Base-by-base conservation (phyloP, 768 basidiomycete genomes). In the Rhodotorula toruloides region DNA sequence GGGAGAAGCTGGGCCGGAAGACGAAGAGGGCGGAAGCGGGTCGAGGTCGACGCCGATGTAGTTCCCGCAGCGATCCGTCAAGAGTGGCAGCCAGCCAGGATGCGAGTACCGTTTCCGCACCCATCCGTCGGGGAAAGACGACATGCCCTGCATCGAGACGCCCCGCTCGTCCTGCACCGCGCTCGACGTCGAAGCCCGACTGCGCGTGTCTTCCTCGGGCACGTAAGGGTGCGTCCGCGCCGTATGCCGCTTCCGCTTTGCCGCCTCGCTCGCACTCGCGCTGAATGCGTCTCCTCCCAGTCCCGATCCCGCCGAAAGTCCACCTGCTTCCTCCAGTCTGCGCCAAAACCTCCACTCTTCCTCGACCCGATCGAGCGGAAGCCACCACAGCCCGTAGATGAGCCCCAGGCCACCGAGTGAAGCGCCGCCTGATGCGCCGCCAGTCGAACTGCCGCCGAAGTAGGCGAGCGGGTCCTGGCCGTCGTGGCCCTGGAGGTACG, bases 271-370 rank as follows among this genome's bases (percentile, higher is more conserved):
- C 27, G 34, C 49, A n/a, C 48, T 58, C 29, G 71, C 61, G 82
- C 40, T 84, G 82, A 67, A 97, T 81, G 43, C 80, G 81, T 44
- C 81, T 14, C 85, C 87, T 52, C 91, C 92, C 1, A 91, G 90
- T 9, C 80, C 78, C 0, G 91, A 87, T 74, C 96, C 93, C 13
- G 85, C 82, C 74, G 96, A 25, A 17, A 67, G 31, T 12, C 80
- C 78, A 0, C 92, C 89, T 73, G 96, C 94, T 13, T 86, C 82
- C 74, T 97, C 93, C 42, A 97, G 90, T 74, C 89, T 87, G 68
- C 94, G 81, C 94, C 96, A 98, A 76, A 96, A 97, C 42, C 83
- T 81, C 92, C 94, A 99, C 78, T 99, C 96, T 63, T 91, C 87
- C 49, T 92, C 81, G 34, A 96, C 91, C 72, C 91, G 88, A 74